phyloP scores from a whole-genome alignment of 164 flowering plant genomes.

The Umbellularia californica region DNA sequence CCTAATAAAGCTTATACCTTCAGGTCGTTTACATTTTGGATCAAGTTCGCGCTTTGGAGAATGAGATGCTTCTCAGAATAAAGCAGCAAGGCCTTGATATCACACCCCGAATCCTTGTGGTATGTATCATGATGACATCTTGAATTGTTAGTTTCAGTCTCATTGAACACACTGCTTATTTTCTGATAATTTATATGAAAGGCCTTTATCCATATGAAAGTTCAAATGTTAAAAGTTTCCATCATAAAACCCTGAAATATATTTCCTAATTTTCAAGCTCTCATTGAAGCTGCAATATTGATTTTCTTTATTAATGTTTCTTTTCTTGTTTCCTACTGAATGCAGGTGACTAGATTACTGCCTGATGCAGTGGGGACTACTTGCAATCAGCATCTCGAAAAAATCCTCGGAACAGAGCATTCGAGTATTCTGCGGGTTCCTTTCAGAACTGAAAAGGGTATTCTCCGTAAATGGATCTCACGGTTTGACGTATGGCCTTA shows the following conservation, averaged over 20 bases:
- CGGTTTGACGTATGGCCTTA: conserved; percentile 99
- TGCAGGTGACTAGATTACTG: conserved; percentile 77
- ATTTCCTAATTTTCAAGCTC: not conserved
- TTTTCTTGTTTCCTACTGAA: conserved; percentile 7
- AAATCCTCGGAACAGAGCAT: conserved; percentile 76
- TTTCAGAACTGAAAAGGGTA: conserved; percentile 87
- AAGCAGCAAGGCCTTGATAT: conserved; percentile 97
- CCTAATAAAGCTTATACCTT: not conserved
- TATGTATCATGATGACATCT: conserved; percentile 23
- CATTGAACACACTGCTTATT: not conserved
- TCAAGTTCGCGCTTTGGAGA: conserved; percentile 99
- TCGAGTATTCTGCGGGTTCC: conserved; percentile 83
- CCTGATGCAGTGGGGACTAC: conserved; percentile 99
- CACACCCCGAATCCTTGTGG: conserved; percentile 79
- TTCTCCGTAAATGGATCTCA: conserved; percentile 94
- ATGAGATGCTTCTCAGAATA: conserved; percentile 85
- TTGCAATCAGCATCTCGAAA: conserved; percentile 84
- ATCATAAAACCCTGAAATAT: not conserved
- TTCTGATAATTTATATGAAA: not conserved
- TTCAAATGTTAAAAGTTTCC: not conserved
- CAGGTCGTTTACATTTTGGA: conserved; percentile 97
- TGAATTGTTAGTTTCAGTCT: not conserved
- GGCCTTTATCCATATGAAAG: not conserved
- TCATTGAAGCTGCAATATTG: not conserved
- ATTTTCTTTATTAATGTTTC: conserved; percentile 3